Evolutionary conservation across 192 early-diverging fungal species (phyloP).

Genomic region (Podila epigama): DNA sequence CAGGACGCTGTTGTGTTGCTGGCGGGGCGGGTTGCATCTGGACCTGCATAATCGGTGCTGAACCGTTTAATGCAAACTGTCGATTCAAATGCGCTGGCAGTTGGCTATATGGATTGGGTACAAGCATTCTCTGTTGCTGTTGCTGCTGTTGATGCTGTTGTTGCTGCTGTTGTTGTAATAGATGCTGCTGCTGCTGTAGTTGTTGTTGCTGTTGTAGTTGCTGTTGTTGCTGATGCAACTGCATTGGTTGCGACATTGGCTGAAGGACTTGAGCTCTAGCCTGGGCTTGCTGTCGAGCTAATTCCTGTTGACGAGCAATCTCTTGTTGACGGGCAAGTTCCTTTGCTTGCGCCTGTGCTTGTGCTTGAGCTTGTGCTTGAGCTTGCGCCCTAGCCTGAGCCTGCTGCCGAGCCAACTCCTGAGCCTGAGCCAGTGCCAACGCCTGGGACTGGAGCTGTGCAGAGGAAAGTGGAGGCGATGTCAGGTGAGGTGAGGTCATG

Average conservation of each 20-base stretch:
- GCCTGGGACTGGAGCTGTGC: constrained; percentile 47
- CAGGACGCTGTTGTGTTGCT: background rate
- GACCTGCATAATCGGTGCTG: constrained; percentile 4
- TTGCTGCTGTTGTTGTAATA: background rate
- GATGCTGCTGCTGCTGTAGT: constrained; percentile 8
- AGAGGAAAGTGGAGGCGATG: constrained; percentile 41
- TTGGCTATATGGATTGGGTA: constrained; percentile 29
- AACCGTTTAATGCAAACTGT: constrained; percentile 34
- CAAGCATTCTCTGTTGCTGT: constrained; percentile 1
- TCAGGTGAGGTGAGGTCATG: constrained; percentile 29
- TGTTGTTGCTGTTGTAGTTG: constrained; percentile 27
- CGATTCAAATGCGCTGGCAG: constrained; percentile 39
- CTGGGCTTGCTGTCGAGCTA: constrained; percentile 10
- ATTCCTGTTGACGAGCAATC: constrained; percentile 5
- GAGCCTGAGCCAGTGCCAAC: constrained; percentile 40
- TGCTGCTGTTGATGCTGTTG: constrained; percentile 14
- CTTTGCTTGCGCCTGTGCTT: constrained; percentile 42
- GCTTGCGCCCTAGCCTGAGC: constrained; percentile 44
- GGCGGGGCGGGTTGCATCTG: constrained; percentile 2
- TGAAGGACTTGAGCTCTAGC: constrained; percentile 4
- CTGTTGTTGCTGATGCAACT: constrained; percentile 16
- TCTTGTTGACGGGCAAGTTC: constrained; percentile 12
- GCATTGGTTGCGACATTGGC: constrained; percentile 6
- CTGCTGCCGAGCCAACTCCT: constrained; percentile 45
- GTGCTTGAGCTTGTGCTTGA: constrained; percentile 43